These are phyloP conservation scores for Aspergillus sp. DNA, from an alignment of 2,329 filamentous ascomycete genomes.

Conservation along the genomic window DNA sequence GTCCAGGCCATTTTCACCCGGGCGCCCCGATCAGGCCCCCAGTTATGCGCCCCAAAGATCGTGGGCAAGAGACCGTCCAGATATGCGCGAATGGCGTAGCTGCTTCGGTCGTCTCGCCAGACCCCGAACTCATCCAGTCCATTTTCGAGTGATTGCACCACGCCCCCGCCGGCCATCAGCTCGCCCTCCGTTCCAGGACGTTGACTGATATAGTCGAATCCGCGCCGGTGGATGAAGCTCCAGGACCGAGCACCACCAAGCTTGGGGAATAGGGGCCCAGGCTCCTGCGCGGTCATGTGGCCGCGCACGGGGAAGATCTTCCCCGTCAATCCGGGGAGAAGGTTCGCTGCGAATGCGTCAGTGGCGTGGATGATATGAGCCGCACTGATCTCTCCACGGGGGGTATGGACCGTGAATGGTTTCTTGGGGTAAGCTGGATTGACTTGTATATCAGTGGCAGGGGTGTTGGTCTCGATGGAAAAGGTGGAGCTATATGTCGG, in stretches of 20 bases:
- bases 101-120: constrained; percentile 14
- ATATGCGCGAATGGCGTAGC: constrained; percentile 19
- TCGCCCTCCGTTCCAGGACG: constrained; percentile 7
- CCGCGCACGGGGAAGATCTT: constrained; percentile 51
- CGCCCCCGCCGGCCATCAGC: constrained; percentile 22
- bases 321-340: constrained; percentile 46
- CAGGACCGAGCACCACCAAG: constrained; percentile 7
- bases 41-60: constrained; percentile 29
- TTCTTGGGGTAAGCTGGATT: background rate
- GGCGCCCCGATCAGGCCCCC: constrained; percentile 30
- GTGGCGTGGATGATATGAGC: constrained; percentile 51
- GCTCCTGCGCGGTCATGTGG: constrained; percentile 47
- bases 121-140: constrained; percentile 17
- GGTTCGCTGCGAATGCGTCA: constrained; percentile 51
- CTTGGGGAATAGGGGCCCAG: constrained; percentile 24
- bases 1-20: constrained; percentile 44
- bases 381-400: constrained; percentile 42
- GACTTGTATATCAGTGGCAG: constrained; percentile 9
- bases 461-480: constrained; percentile 21
- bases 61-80: constrained; percentile 22
- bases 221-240: constrained; percentile 25
- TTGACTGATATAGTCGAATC: constrained; percentile 39
- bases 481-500: constrained; percentile 8
- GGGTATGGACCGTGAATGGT: constrained; percentile 27
- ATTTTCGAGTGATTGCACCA: constrained; percentile 13